Conservation (phyloP, 2,329 filamentous ascomycete genomes). For the Fusarium duplospermum region DNA sequence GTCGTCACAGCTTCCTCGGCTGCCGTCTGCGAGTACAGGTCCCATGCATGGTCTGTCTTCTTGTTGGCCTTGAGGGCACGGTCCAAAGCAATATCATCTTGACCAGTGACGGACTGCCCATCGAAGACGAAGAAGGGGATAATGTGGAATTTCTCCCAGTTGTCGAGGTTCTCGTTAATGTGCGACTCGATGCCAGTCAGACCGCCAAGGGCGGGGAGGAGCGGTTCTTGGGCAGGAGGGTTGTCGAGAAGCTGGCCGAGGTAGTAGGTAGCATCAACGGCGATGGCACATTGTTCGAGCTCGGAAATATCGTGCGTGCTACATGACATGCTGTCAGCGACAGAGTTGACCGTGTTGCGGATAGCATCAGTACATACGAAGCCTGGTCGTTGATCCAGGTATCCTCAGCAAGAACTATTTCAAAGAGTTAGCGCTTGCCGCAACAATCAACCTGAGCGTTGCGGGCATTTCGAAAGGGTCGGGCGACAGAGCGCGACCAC, state of each 20-base stretch:
- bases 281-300: constrained; percentile 80
- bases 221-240: constrained; percentile 80
- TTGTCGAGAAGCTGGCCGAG: constrained; percentile 81
- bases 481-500: constrained; percentile 7
- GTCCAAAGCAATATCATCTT: constrained; percentile 76
- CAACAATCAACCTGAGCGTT: background rate
- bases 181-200: constrained; percentile 82
- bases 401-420: constrained; percentile 53
- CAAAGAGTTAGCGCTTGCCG: constrained; percentile 33
- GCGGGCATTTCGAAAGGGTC: constrained; percentile 10
- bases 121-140: constrained; percentile 93
- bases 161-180: constrained; percentile 80
- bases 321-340: constrained; percentile 38
- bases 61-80: constrained; percentile 73
- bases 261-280: constrained; percentile 91
- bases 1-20: constrained; percentile 83
- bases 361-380: constrained; percentile 45
- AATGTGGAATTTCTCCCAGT: constrained; percentile 76
- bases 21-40: constrained; percentile 83
- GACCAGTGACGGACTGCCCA: constrained; percentile 82
- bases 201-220: constrained; percentile 90
- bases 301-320: constrained; percentile 74
- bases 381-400: constrained; percentile 54
- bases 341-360: constrained; percentile 7
- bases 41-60: constrained; percentile 85